Base-by-base conservation (phyloP, 2,329 filamentous ascomycete genomes). In the Pseudogymnoascus sp. region DNA sequence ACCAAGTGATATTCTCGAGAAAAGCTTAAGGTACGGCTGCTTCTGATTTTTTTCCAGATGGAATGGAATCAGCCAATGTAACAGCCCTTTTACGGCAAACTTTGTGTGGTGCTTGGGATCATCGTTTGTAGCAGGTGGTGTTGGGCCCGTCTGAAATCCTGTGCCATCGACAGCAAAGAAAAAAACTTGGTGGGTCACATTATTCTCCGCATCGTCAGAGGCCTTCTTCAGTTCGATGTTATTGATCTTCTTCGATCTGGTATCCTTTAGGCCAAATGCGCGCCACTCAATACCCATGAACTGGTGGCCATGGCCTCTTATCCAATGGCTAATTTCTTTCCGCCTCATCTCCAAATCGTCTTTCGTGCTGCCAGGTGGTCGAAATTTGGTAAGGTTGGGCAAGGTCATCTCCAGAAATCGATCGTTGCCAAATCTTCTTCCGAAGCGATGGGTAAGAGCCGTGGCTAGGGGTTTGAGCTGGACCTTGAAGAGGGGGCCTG, bases 1-100 rank as follows among this genome's bases (percentile, higher is more conserved):
- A 84, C 82, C 83, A 1, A 87, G 73, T 2, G 79, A 72, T 40
- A 86, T 79, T 8, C 85, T 79, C 0, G 83, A 82, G 66, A 86
- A 88, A 0, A 87, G 72, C 66, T 88, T 88, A 2, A 82, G 72
- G 4, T 78, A 74, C 0, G 79, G 74, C 64, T 87, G 80, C 0
- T 70, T 7, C 3, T 72, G 67, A 63, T 84, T 87, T 0, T 72
- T 64, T 2, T 74, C 68, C 1, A 80, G 71, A 7, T 4, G 28
- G 16, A 56, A 56, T 21, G 79, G 75, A 28, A 87, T 71, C 0
- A 84, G 76, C 82, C 82, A 86, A 25, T 80, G 73, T 1, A 87
- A 67, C 65, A 88, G 76, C 1, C 74, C 69, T 21, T 68, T 70
- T 1, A 77, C 73, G 2, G 68, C 70, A 67, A 82, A 72, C 3